Evolutionary conservation across 495 filamentous ascomycete species (phyloP), one percentile per base, ranked within the genome.

Genomic region (Hyaloscypha hepaticicola): DNA sequence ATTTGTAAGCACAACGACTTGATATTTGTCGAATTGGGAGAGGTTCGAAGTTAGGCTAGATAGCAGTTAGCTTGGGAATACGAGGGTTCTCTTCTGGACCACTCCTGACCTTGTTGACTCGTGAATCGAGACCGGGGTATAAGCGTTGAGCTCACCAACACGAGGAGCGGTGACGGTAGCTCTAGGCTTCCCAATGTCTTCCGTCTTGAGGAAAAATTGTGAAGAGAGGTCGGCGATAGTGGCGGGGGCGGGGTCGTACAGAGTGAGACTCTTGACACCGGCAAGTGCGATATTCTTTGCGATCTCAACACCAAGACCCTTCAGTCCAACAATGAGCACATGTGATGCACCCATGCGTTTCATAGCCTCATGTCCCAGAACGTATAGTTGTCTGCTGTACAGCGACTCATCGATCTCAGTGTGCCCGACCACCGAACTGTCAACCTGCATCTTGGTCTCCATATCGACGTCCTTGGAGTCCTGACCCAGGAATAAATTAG

Each of bases 251-350:
- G 92, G 90, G 72, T 96, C 90, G 77, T 88, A 89, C 52, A 98
- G 83, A 9, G 96, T 96, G 51, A 98, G 82, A 66, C 83, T 86
- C 75, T 87, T 84, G 72, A 87, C 96, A 71, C 96, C 96, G 64
- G 96, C 96, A 68, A 99, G 90, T 33, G 95, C 96, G 73, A 99
- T 91, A 70, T 99, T 98, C 82, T 99, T 99, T 68, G 96, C 94
- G 72, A 99, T 96, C 78, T 99, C 96, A 55, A 97, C 93, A 78
- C 96, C 96, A 33, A 99, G 84, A 22, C 96, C 95, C 74, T 93
- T 92, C 69, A 97, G 78, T 59, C 96, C 96, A 58, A 92, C 90
- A 58, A 99, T 85, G 22, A 99, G 89, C 51, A 99, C 86, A 75
- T 98, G 93, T 24, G 96, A 98, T 56, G 92, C 90, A 74, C 93